Evolutionary conservation across 1,284 basidiomycete genomes (phyloP), one percentile per base, ranked within the genome.

Genomic region (Grifola frondosa): DNA sequence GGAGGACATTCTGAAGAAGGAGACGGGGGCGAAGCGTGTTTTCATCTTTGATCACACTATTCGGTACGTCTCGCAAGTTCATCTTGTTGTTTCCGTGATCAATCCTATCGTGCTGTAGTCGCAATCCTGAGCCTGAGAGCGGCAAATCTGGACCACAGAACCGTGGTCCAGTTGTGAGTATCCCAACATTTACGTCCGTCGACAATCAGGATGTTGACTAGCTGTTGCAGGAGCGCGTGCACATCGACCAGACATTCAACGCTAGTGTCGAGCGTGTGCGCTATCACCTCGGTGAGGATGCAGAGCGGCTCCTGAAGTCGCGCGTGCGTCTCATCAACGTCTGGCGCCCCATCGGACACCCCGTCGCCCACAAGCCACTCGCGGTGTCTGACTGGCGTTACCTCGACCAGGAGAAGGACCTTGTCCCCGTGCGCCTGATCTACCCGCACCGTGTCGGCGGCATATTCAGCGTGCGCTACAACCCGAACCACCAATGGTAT

Each of bases 271-370:
- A 64, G 2, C 75, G 80, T 16, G 79, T 83, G 3, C 71, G 73
- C 46, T 68, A 73, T 10, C 78, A 82, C 50, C 67, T 78, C 21
- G 69, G 69, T 12, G 63, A 60, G 7, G 76, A 80, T 1, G 77
- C 63, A 1, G 67, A 72, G 4, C 62, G 61, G 13, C 66, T 75
- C 9, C 64, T 78, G 19, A 59, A 71, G 48, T 65, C 66, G n/a
- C 78, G 83, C 26, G 80, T 73, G 26, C 73, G 72, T 44, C 68
- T 79, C 48, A 73, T 79, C 66, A 80, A 79, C 56, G 67, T 78
- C 42, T 79, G 77, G 78, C 65, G 75, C 15, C 77, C 77, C 3
- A 70, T 80, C 41, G 63, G 56, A 9, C 64, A 73, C 32, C 50
- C 70, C 2, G 75, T 72, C 12, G 59, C 66, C 16, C 72, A 79